These are phyloP conservation scores for Xylaria curta DNA, from an alignment of 495 filamentous ascomycete species.

Conservation along the genomic window DNA sequence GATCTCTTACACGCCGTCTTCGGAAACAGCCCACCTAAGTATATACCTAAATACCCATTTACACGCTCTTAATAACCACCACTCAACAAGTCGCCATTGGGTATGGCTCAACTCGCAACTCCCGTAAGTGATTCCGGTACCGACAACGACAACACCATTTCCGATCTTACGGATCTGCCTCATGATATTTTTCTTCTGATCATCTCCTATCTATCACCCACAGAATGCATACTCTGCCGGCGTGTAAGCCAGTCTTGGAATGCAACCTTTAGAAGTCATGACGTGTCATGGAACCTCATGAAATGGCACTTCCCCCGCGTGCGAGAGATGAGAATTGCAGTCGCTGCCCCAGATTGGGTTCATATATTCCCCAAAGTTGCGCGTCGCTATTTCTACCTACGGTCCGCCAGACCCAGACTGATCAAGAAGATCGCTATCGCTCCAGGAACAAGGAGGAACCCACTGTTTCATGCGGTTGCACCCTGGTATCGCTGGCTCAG, in stretches of 20 bases:
- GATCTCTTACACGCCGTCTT: neutral
- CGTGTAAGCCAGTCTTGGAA: conserved; percentile 63
- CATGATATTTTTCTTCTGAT: conserved; percentile 62
- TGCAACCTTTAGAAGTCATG: conserved; percentile 58
- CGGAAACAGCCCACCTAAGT: neutral
- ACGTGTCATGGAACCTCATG: conserved; percentile 54
- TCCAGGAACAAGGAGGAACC: conserved; percentile 33
- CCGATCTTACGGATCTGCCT: conserved; percentile 57
- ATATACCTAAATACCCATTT: neutral
- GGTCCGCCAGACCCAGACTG: conserved; percentile 53
- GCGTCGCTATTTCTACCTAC: conserved; percentile 63
- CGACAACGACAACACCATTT: conserved; percentile 11
- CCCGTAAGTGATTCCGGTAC: neutral
- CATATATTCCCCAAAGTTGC: conserved; percentile 59
- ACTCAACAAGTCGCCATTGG: neutral
- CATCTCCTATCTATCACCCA: conserved; percentile 56
- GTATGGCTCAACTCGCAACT: neutral
- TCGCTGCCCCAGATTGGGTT: conserved; percentile 39
- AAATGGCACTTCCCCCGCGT: conserved; percentile 61
- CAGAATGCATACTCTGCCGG: conserved; percentile 61
- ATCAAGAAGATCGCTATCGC: conserved; percentile 54
- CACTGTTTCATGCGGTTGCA: conserved; percentile 50
- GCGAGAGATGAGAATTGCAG: conserved; percentile 54
- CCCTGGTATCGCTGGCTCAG: conserved; percentile 64
- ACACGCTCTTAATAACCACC: neutral